Conservation (phyloP, 2,329 filamentous ascomycete genomes). For the Sordariomycetes sp. region DNA sequence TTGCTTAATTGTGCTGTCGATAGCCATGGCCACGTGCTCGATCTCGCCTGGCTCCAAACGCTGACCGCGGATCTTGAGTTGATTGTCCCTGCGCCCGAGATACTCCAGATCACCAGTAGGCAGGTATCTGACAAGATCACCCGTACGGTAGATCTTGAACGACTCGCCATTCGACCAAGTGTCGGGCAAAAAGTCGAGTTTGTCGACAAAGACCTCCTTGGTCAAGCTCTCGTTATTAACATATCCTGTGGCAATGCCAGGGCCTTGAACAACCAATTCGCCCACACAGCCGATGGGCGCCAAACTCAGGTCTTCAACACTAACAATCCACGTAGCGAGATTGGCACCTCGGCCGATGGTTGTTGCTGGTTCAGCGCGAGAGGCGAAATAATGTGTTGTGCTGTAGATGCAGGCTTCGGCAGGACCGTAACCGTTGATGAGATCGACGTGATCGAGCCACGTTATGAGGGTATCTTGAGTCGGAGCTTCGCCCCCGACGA, state of each 20-base stretch:
- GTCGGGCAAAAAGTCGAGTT: not conserved
- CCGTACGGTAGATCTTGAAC: constrained; percentile 33
- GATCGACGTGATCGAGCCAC: not conserved
- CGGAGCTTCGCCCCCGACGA: constrained; percentile 3
- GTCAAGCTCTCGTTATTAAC: constrained; percentile 11
- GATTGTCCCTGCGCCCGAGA: constrained; percentile 41
- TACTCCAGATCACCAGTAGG: constrained; percentile 20
- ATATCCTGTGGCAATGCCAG: not conserved
- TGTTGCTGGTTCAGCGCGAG: not conserved
- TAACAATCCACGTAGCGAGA: constrained; percentile 8
- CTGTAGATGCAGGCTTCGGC: constrained; percentile 6
- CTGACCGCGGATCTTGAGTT: constrained; percentile 47
- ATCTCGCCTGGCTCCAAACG: constrained; percentile 31
- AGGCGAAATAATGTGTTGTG: not conserved
- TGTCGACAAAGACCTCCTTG: constrained; percentile 7
- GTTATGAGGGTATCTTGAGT: not conserved
- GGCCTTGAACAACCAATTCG: not conserved
- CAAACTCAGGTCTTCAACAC: constrained; percentile 9
- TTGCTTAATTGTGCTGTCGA: constrained; percentile 1
- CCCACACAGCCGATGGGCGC: not conserved
- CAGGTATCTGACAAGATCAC: constrained; percentile 31
- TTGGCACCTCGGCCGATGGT: constrained; percentile 3
- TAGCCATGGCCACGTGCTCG: constrained; percentile 5
- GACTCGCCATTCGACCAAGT: constrained; percentile 1
- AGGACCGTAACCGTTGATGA: constrained; percentile 11